Evolutionary conservation across 1,284 basidiomycete genomes (phyloP).

Genomic region (Mrakiaceae sp.): DNA sequence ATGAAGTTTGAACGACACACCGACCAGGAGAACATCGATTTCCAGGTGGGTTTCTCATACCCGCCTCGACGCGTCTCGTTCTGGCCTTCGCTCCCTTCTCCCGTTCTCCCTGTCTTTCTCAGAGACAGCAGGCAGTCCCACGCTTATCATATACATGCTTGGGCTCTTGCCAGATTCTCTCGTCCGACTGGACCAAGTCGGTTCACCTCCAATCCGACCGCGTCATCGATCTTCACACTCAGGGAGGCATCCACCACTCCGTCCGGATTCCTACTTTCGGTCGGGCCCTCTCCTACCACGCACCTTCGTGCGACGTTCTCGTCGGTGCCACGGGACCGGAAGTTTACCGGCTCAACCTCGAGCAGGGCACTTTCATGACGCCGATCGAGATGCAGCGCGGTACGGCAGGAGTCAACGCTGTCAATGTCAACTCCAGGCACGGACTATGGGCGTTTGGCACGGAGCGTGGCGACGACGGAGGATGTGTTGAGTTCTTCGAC

Average conservation of each 20-base stretch:
- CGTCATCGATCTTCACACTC: conserved; percentile 88
- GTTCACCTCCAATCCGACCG: conserved; percentile 92
- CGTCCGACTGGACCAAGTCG: conserved; percentile 99
- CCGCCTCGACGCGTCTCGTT: conserved; percentile 1
- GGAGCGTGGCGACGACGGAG: conserved; percentile 43
- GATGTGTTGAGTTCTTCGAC: conserved; percentile 90
- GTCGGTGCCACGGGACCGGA: conserved; percentile 69
- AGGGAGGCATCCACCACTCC: conserved; percentile 83
- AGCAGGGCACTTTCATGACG: conserved; percentile 84
- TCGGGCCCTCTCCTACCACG: conserved; percentile 80
- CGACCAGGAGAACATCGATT: conserved; percentile 95
- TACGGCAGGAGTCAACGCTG: conserved; percentile 68
- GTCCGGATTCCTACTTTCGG: conserved; percentile 92
- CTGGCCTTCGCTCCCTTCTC: background rate
- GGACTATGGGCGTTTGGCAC: conserved; percentile 82
- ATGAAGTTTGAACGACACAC: conserved; percentile 94
- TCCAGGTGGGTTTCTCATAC: conserved; percentile 66
- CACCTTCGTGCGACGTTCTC: conserved; percentile 67
- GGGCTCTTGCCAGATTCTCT: conserved; percentile 58
- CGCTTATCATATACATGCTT: background rate
- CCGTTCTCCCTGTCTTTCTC: conserved; percentile 3
- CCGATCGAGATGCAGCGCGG: conserved; percentile 48
- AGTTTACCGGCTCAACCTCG: conserved; percentile 87
- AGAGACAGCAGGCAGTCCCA: background rate
- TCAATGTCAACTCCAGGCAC: conserved; percentile 90